Percentiles rank a stretch among this genome's conserved stretches.
These are phyloP conservation scores for Hymenoscyphus albidus DNA, from an alignment of 2,329 filamentous ascomycete species.

Conservation along the genomic window DNA sequence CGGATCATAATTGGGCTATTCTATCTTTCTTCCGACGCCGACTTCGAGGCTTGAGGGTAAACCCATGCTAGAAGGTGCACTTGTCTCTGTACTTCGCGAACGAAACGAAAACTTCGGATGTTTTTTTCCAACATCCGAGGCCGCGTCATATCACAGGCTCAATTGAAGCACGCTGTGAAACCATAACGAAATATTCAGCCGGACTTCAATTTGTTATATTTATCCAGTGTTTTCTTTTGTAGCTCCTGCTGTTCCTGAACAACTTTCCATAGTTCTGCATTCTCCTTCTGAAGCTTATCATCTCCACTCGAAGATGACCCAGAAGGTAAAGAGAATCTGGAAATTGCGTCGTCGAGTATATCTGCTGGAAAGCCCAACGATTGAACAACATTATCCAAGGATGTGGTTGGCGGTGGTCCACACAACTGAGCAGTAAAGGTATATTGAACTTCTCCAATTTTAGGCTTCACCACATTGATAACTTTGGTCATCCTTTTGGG, in stretches of 20 bases:
- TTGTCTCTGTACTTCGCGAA: not conserved
- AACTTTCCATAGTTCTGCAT: constrained; percentile 44
- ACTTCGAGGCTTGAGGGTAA: not conserved
- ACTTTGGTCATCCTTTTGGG: constrained; percentile 46
- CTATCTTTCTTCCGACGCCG: not conserved
- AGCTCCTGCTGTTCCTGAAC: constrained; percentile 43
- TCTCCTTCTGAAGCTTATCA: constrained; percentile 38
- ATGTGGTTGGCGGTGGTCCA: constrained; percentile 30
- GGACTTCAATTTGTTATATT: constrained; percentile 31
- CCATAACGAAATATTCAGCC: constrained; percentile 13
- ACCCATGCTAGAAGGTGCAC: not conserved
- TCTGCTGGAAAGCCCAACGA: constrained; percentile 32
- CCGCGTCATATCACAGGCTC: not conserved
- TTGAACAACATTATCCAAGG: constrained; percentile 24
- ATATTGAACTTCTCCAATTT: constrained; percentile 62
- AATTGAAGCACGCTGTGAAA: constrained; percentile 20
- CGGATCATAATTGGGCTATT: not conserved
- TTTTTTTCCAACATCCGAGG: not conserved
- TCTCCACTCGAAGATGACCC: constrained; percentile 36
- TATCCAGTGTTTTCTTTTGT: constrained; percentile 40
- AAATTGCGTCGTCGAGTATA: constrained; percentile 48
- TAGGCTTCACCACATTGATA: constrained; percentile 74
- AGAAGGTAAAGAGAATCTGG: constrained; percentile 39
- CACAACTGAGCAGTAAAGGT: constrained; percentile 62
- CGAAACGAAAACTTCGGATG: not conserved